Conservation (phyloP, 495 filamentous ascomycete genomes). For the Penicillium lividum region DNA sequence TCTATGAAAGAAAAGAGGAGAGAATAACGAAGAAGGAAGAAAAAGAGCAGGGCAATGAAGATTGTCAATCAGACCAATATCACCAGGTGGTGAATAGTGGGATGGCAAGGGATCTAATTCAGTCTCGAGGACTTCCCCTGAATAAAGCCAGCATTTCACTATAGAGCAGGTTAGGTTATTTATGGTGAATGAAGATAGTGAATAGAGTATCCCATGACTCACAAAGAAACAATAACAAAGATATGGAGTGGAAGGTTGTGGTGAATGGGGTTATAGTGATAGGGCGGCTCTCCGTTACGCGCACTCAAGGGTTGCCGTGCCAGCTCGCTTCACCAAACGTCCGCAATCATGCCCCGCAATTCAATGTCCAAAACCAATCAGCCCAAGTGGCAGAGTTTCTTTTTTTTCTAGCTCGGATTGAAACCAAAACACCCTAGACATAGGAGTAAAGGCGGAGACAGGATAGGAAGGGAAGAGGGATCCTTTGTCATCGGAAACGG, state of each 20-base stretch:
- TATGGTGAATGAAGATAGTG: not conserved
- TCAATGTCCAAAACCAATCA: constrained; percentile 1
- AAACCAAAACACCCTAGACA: not conserved
- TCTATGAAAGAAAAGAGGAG: constrained; percentile 1
- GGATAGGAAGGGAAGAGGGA: not conserved
- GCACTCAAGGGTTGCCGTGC: constrained; percentile 22
- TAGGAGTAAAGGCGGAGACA: not conserved
- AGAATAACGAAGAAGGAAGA: constrained; percentile 1
- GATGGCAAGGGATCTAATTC: constrained; percentile 10
- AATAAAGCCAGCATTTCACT: constrained; percentile 31
- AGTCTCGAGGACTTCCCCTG: constrained; percentile 29
- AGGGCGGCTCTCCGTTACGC: not conserved
- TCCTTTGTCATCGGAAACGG: constrained; percentile 1
- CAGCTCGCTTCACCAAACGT: constrained; percentile 14
- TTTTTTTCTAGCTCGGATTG: not conserved
- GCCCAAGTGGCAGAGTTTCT: not conserved
- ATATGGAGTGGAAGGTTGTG: not conserved
- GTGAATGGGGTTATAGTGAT: constrained; percentile 8
- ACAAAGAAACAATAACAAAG: not conserved
- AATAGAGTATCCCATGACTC: not conserved
- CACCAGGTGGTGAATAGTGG: not conserved
- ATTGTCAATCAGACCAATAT: not conserved
- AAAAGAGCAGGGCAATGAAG: not conserved
- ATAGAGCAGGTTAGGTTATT: not conserved
- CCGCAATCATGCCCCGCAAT: constrained; percentile 5